Base-by-base conservation (phyloP, 179 eudicot species). In the Nepenthes alata region DNA sequence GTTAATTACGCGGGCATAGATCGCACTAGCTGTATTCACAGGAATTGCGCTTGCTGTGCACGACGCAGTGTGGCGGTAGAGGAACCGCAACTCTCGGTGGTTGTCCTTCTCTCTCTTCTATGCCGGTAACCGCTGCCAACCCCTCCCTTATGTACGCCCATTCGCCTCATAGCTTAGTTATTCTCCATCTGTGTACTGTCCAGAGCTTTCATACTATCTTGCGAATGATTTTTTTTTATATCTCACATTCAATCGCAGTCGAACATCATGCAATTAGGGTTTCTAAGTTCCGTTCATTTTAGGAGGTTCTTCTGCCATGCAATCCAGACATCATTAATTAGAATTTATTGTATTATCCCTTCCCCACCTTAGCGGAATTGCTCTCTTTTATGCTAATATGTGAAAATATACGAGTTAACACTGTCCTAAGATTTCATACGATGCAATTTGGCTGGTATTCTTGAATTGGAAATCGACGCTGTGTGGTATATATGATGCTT, bases 221-320 rank as follows among this genome's bases (percentile, higher is more conserved):
- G 13, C 7, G 25, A 25, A 25, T 15, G 39, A 38, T 9, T 47
- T 34, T 61, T 61, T 14, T 6, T 35, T 16, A 16, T 34, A 35
- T 10, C 15, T 11, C n/a, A 47, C 37, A 34, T 52, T 52, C 16
- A 6, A 52, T 4, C 5, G 9, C 44, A 35, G 37, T 60, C 49
- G 57, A 41, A 34, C 59, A 63, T 35, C 12, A 64, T 78, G 78
- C 64, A 11, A 45, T 14, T 74, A 78, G 79, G 82, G 76, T 74
- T 74, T 71, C 72, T 65, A 35, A 67, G 39, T 61, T 61, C 44
- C 57, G 36, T 57, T 60, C 51, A 49, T 60, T 64, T 67, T 56
- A 75, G 67, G 63, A 54, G 60, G 39, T 57, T 60, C 39, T 51
- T 35, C 57, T 41, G n/a, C 35, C 41, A 45, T 39, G 44, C 37